These are phyloP conservation scores for Mercurialis annua DNA, from an alignment of 345 rosid genomes.

Conservation along the genomic window DNA sequence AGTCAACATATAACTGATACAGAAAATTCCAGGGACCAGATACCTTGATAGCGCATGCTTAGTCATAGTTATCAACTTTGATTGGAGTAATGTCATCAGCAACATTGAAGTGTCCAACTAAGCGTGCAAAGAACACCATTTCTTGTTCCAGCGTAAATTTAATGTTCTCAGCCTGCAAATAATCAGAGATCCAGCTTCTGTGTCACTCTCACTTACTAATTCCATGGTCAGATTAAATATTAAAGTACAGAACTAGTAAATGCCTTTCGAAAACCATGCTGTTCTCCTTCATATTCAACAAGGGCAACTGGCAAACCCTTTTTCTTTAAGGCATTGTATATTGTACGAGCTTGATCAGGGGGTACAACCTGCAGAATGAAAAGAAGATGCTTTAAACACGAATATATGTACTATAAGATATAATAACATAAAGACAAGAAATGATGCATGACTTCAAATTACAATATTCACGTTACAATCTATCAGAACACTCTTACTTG, in stretches of 20 bases:
- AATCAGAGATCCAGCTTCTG: conserved; percentile 13
- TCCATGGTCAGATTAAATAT: neutral
- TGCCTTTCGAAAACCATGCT: conserved; percentile 96
- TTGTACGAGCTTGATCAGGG: conserved; percentile 85
- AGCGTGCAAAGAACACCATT: conserved; percentile 80
- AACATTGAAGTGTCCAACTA: conserved; percentile 62
- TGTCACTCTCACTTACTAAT: neutral
- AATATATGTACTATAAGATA: neutral
- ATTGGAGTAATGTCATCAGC: conserved; percentile 74
- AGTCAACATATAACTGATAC: neutral
- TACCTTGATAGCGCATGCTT: conserved; percentile 6
- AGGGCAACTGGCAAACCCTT: conserved; percentile 94
- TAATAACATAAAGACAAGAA: neutral
- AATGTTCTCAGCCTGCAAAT: conserved; percentile 79
- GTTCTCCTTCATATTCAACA: conserved; percentile 93
- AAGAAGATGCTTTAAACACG: neutral
- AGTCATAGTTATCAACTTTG: conserved; percentile 74
- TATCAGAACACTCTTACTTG: neutral
- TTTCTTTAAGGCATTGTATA: conserved; percentile 68
- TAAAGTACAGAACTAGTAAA: conserved; percentile 4
- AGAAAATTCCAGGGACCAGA: neutral
- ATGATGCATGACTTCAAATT: neutral
- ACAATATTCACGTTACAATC: neutral
- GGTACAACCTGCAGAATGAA: conserved; percentile 65
- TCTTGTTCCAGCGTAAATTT: conserved; percentile 90